Evolutionary conservation across 768 basidiomycete species (phyloP), one percentile per base, ranked within the genome.

Genomic region (Mycena leptocephala): DNA sequence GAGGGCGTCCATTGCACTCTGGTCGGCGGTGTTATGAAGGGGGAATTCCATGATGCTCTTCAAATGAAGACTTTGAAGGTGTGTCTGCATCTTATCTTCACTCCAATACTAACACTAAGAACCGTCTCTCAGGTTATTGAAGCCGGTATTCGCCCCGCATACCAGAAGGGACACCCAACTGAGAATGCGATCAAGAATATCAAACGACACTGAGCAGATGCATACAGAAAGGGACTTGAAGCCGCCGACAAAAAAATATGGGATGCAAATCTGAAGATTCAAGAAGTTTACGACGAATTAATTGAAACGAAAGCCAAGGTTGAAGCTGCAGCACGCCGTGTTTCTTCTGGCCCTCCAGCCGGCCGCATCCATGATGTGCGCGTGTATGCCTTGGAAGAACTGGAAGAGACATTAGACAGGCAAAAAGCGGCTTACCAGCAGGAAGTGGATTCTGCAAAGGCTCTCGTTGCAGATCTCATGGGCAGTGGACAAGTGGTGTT

Each of bases 1-100:
- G 83, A 85, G 46, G 84, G 83, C 39, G 16, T 65, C 24, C 37
- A 46, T 6, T 80, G 79, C 53, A 78, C 74, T 32, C 58, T 80
- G 9, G 61, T 80, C 9, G 77, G 79, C 14, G 79, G 76, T 5
- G 43, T 75, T 3, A 26, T 68, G n/a, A 77, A 78, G 37, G 79
- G 77, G 0, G 26, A 58, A 18, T 63, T 74, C 62, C 72, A 64
- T 67, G 79, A 80, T 48, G 26, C n/a, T 13, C 37, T 80, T 28
- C 73, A 78, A 41, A 46, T 71, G 75, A 56, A 64, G 26, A 62
- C 72, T 7, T 22, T 78, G 26, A 33, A 46, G 48, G 71, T 77
- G 24, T 4, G 37, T 24, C 7, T 24, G 24, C n/a, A 53, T 53
- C 51, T 24, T 28, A 8, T 53, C 4, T 9, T 24, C 24, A 3